Percentiles rank a stretch among this genome's conserved stretches.
phyloP scores from a whole-genome alignment of 768 basidiomycete genomes.

The Imleria badia region DNA sequence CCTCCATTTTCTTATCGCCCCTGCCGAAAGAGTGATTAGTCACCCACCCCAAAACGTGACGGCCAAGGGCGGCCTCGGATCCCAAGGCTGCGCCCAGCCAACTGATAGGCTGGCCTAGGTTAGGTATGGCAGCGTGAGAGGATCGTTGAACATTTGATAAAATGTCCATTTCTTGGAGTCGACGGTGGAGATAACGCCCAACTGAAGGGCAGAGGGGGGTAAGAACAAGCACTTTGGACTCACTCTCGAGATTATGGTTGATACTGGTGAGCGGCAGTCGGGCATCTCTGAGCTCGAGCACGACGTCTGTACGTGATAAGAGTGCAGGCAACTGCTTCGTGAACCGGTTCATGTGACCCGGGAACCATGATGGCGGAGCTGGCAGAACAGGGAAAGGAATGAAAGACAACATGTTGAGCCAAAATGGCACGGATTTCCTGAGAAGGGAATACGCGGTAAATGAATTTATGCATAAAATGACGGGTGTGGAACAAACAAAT shows the following conservation, averaged over 20 bases:
- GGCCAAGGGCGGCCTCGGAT: slow-evolving; percentile 2
- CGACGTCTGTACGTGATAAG: slow-evolving; percentile 81
- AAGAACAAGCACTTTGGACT: slow-evolving; percentile 16
- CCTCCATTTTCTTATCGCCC: slow-evolving; percentile 66
- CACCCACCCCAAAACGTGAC: slow-evolving; percentile 14
- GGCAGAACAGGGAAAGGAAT: slow-evolving; percentile 53
- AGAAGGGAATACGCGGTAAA: slow-evolving; percentile 9
- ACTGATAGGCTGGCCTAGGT: slow-evolving; percentile 14
- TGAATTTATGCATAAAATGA: slow-evolving; percentile 5
- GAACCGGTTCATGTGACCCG: slow-evolving; percentile 94
- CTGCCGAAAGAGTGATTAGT: slow-evolving; percentile 38
- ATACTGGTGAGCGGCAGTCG: slow-evolving; percentile 92
- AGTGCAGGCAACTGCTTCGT: slow-evolving; percentile 71
- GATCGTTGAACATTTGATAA: slow-evolving; percentile 19
- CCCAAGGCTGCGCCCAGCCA: slow-evolving; percentile 5
- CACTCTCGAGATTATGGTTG: slow-evolving; percentile 86
- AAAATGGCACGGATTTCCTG: slow-evolving; percentile 15
- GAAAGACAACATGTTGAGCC: slow-evolving; percentile 31
- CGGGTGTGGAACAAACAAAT: neutral
- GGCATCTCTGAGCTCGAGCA: slow-evolving; percentile 93
- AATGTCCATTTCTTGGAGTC: slow-evolving; percentile 7
- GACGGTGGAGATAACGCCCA: slow-evolving; percentile 1
- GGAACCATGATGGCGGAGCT: slow-evolving; percentile 88
- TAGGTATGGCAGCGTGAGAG: slow-evolving; percentile 23
- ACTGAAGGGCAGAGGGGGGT: neutral